Evolutionary conservation across 176 grass and related monocot species (phyloP).

Genomic region (Carex littledalei): DNA sequence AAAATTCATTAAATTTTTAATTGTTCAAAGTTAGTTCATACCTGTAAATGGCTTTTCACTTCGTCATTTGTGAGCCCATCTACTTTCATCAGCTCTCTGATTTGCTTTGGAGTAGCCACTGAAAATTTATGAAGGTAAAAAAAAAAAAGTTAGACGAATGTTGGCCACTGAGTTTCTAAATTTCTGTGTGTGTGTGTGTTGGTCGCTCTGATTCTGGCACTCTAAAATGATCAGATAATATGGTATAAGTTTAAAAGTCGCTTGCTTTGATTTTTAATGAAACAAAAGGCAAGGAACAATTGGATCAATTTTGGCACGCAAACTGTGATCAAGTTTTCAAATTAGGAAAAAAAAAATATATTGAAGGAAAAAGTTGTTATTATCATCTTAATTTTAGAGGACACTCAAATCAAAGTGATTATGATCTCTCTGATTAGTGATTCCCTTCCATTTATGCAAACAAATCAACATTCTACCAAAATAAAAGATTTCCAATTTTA

Average conservation of each 20-base stretch:
- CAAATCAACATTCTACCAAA: not conserved
- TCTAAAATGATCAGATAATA: too few species aligned
- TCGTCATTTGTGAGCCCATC: conserved; percentile 90
- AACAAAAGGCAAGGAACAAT: not conserved
- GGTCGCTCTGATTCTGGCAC: too few species aligned
- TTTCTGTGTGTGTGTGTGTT: too few species aligned
- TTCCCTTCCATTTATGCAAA: not conserved
- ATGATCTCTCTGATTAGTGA: not conserved
- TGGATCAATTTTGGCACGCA: not conserved
- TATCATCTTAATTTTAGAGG: conserved; percentile 14
- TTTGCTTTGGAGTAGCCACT: conserved; percentile 91
- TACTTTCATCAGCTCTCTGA: conserved; percentile 89
- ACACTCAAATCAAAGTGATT: not conserved
- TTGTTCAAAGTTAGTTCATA: not conserved
- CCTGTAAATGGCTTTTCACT: conserved; percentile 95
- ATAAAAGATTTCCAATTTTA: not conserved
- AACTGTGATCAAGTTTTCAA: not conserved
- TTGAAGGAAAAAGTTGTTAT: not conserved
- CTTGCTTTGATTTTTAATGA: too few species aligned
- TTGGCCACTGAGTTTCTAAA: not conserved
- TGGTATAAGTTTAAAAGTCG: too few species aligned
- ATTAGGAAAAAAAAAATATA: too few species aligned
- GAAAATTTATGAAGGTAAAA: conserved; percentile 2
- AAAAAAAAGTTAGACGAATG: not conserved
- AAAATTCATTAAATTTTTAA: not conserved